Base-by-base conservation (phyloP, 2,329 filamentous ascomycete genomes). In the Epicoccum sorghinum region DNA sequence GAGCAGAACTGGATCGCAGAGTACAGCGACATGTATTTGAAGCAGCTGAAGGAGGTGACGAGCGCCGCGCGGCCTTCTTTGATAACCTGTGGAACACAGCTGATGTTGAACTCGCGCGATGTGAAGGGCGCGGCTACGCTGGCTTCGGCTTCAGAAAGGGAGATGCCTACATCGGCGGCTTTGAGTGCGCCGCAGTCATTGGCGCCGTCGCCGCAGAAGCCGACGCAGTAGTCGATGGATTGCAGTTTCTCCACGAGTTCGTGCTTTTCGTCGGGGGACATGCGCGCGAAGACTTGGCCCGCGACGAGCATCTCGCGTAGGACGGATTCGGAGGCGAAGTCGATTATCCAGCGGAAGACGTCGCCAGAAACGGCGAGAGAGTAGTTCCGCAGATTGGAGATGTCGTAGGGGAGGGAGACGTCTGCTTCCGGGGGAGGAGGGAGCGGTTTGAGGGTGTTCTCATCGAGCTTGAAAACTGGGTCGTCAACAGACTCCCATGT, bases 1-100 rank as follows among this genome's bases (percentile, higher is more conserved):
- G 91, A 91, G 7, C 91, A 96, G 79, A 99, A 99, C 75, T 99
- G 95, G 62, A 99, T 99, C n/a, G 95, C 93, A 2, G 93, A 98
- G 79, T 99, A 99, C 61, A 99, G 78, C 66, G 90, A 96, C 96
- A 99, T 99, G 77, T 96, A 99, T 79, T 98, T 99, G 83, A 99
- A 99, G 79, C 95, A 99, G 78, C 91, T 96, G 79, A 99, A 99
- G 75, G 92, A 96, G 10, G 95, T 99, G n/a, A 98, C 93, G 30
- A 99, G 83, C 30, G 96, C 91, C 18, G 93, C 93, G 59, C 96
- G 87, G 18, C 95, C 95, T 79, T 99, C 95, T 62, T 92, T 75
- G 60, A 99, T 98, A 60, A 99, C 88, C 68, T 93, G 88, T 7
- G 93, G 89, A 4, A 99, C 93, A 73, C 95, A 99, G 10, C 90